Evolutionary conservation across 2,329 filamentous ascomycete genomes (phyloP), one percentile per base, ranked within the genome.

Genomic region (Aspergillus latus): DNA sequence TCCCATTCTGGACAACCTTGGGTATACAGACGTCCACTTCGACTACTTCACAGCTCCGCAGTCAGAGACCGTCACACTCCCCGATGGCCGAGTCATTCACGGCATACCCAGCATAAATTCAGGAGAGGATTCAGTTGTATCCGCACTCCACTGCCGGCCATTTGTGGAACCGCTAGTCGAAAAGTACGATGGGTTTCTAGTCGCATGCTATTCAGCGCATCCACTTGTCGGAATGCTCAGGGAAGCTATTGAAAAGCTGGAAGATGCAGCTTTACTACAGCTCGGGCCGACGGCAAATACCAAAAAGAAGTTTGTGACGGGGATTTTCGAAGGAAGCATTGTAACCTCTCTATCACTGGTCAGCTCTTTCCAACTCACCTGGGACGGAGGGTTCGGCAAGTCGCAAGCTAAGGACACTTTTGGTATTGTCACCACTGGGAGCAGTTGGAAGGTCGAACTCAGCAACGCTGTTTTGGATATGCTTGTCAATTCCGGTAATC

Each of bases 151-250:
- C 55, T 89, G 90, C 49, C 75, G 87, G 13, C 75, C 78, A 1
- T 78, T 85, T 57, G 69, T 89, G 5, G 69, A 75, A 28, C 69
- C 77, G 1, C 58, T 75, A 11, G 53, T 73, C 13, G 36, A 70
- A 36, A 28, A 71, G 59, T 59, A 90, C 71, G 86, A 94, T 67
- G 91, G 82, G n/a, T 87, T 95, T 59, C 81, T 97, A 0, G 82
- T 97, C 2, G 92, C 92, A 16, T 97, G 93, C 76, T 97, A 90
- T 76, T 94, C 89, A 58, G 85, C 88, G 1, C 92, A 97, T 68
- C 86, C 88, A 0, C 81, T 97, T 0, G 89, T 96, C 0, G 72
- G 78, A 0, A 72, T 80, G 48, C 75, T 96, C 9, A 80, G 79
- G 57, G 61, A 74, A n/a, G 66, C 76, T 11, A 72, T 77, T 45